Evolutionary conservation across 2,329 filamentous ascomycete species (phyloP).

Genomic region (Immersiporthe knoxdaviesiana): DNA sequence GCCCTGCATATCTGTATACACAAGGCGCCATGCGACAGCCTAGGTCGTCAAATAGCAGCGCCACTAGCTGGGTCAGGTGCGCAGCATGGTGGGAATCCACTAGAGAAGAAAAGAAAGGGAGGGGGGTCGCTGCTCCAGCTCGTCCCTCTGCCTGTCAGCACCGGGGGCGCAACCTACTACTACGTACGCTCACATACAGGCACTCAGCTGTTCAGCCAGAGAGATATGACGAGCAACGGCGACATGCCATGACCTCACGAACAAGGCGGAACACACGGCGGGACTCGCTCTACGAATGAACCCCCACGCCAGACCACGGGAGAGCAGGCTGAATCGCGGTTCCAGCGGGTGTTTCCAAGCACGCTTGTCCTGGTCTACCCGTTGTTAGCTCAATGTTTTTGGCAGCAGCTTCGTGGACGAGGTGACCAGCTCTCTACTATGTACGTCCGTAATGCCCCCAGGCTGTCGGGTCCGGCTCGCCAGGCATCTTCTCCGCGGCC

Average conservation of each 20-base stretch:
- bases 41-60: constrained; percentile 5
- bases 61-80: constrained; percentile 24
- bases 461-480: constrained; percentile 17
- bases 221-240: neutral
- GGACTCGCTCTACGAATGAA: constrained; percentile 13
- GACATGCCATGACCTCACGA: neutral
- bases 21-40: constrained; percentile 5
- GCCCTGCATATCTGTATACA: constrained; percentile 12
- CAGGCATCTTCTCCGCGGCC: neutral
- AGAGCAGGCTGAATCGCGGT: constrained; percentile 6
- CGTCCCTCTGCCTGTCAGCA: constrained; percentile 5
- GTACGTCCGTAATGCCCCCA: constrained; percentile 19
- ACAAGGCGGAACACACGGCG: neutral
- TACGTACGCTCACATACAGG: neutral
- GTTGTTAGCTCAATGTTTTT: constrained; percentile 18
- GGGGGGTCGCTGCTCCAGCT: neutral
- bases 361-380: constrained; percentile 28
- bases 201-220: neutral
- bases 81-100: constrained; percentile 1
- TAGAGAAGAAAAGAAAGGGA: no score
- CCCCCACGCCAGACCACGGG: constrained; percentile 24
- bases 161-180: neutral
- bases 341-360: constrained; percentile 8
- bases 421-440: no score
- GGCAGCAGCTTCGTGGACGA: constrained; percentile 10